Evolutionary conservation across 345 rosid genomes (phyloP), one percentile per base, ranked within the genome.

Genomic region (Cochlearia excelsa): DNA sequence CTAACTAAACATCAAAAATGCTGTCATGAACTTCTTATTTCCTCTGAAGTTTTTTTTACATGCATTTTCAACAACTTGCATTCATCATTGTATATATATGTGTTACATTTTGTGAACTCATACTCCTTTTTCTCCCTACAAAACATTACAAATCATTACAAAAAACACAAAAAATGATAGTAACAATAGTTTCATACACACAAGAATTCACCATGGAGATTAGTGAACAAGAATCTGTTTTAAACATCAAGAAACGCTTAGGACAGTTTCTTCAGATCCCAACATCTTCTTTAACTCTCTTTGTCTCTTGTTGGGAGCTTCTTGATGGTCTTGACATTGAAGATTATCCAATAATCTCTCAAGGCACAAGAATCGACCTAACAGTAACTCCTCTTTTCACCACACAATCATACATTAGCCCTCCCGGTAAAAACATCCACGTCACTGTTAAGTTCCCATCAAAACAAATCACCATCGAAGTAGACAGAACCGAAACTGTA

Each of bases 271-370:
- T 88, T 3, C 77, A 82, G 7, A 61, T 86, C 27, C 88, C 93
- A 29, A 30, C 71, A 1, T 29, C 75, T 55, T 66, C 80, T 40
- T 84, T 86, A 44, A 72, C 76, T 7, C 93, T 92, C 4, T 54
- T 84, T 1, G 84, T 84, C 1, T 81, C 35, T 3, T 90, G 83
- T 31, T 84, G 93, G 95, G 97, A 92, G 47, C 79, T 86, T 3
- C 49, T 88, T 2, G 95, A 92, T 53, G 97, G 94, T 23, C 79
- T 92, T 1, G 99, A 89, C 79, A 80, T 93, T 76, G 95, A 88
- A 48, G 95, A 89, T 56, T 92, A 89, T 50, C 97, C 99, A 2
- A 85, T 85, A 40, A 75, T 89, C 68, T 56, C 53, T 10, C 75
- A 87, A 26, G 91, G 88, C 34, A 79, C 95, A 2, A 87, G 61